Percentiles rank a stretch among this genome's conserved stretches.
Evolutionary conservation across 345 rosid genomes (phyloP).

Genomic region (Ricinus communis): DNA sequence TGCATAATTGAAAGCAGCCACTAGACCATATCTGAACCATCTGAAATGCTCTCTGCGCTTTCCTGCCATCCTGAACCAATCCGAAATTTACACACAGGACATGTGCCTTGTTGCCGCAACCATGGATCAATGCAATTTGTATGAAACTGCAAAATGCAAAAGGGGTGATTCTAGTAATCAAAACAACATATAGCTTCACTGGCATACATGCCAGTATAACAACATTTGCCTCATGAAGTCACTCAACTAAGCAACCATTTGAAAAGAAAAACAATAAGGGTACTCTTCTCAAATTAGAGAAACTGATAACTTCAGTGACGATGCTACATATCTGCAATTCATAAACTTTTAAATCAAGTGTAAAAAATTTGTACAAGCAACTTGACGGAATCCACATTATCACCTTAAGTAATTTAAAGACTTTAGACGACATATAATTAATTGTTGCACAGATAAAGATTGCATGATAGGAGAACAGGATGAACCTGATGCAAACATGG

Average conservation of each 20-base stretch:
- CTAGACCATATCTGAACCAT: conserved; percentile 52
- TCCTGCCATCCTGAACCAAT: conserved; percentile 49
- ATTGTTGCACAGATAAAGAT: background rate
- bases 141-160: conserved; percentile 22
- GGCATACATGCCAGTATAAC: background rate
- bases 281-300: too few relatives aligned
- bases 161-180: background rate
- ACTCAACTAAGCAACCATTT: too few relatives aligned
- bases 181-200: background rate
- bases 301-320: too few relatives aligned
- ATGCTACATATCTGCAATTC: too few relatives aligned
- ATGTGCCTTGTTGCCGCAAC: conserved; percentile 46
- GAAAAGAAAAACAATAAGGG: too few relatives aligned
- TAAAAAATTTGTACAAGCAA: too few relatives aligned
- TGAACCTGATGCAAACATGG: conserved; percentile 76
- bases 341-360: too few relatives aligned
- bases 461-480: background rate
- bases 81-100: conserved; percentile 60
- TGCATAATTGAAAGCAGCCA: background rate
- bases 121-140: conserved; percentile 26
- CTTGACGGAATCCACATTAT: background rate
- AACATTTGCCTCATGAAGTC: too few relatives aligned
- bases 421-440: background rate
- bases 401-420: background rate
- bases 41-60: conserved; percentile 53